These are phyloP conservation scores for Penicillium hordei DNA, from an alignment of 2,329 filamentous ascomycete species.

Conservation along the genomic window DNA sequence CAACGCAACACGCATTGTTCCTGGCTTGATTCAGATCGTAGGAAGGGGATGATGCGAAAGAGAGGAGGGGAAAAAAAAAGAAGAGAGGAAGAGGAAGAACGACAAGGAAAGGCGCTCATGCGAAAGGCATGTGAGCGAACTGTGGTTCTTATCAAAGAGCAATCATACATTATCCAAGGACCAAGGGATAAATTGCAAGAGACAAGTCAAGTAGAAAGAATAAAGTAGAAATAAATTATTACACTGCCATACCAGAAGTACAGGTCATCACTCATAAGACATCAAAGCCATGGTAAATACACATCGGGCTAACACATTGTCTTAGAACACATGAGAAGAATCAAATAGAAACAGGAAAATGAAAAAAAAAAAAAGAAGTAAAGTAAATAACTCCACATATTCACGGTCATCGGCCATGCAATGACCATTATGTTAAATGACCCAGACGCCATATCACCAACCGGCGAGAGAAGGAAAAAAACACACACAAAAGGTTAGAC, in stretches of 20 bases:
- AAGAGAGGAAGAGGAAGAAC: no score
- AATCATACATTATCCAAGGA: background rate
- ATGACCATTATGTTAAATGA: conserved; percentile 12
- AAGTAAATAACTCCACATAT: conserved; percentile 14
- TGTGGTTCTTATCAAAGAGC: background rate
- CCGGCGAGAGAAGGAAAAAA: conserved; percentile 1
- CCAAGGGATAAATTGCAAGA: background rate
- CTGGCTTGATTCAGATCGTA: no score
- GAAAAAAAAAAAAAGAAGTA: background rate
- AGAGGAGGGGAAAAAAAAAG: no score
- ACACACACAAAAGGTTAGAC: background rate
- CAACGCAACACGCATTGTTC: no score
- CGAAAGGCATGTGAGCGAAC: no score
- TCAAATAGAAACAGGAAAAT: conserved; percentile 16
- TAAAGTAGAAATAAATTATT: conserved; percentile 16
- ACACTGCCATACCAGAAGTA: conserved; percentile 27
- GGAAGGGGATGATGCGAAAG: no score
- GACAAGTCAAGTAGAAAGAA: conserved; percentile 8
- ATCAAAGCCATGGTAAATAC: conserved; percentile 31
- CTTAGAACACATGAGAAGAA: conserved; percentile 11
- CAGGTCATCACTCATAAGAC: conserved; percentile 32
- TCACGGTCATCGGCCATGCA: conserved; percentile 2
- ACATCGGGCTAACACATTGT: conserved; percentile 16
- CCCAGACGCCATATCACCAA: conserved; percentile 10
- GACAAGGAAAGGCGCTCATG: no score